A percentile compares a stretch with the other conserved stretches of the same genome.
Conservation (phyloP, 2,329 filamentous ascomycete genomes). For the Pseudonectria foliicola region DNA sequence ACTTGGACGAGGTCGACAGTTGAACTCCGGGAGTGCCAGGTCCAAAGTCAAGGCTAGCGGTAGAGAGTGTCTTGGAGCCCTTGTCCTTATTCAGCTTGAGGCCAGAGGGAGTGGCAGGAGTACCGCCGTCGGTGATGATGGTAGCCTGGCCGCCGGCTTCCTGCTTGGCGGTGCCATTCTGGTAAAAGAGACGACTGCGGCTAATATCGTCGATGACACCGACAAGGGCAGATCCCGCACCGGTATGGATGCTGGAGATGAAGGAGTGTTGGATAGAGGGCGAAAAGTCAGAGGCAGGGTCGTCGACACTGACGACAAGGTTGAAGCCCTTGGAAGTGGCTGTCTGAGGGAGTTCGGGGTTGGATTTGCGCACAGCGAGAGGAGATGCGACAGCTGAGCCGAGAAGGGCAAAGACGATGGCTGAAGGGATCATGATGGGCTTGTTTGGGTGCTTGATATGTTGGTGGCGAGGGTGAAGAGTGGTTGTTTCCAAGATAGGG, state of each 20-base stretch:
- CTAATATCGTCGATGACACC: slow-evolving; percentile 23
- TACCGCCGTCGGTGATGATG: slow-evolving; percentile 35
- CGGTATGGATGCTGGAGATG: slow-evolving; percentile 35
- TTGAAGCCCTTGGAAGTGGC: slow-evolving; percentile 29
- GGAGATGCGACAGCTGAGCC: slow-evolving; percentile 20
- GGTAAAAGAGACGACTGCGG: slow-evolving; percentile 36
- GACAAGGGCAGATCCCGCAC: slow-evolving; percentile 33
- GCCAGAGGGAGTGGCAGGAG: slow-evolving; percentile 31
- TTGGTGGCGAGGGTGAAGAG: background rate
- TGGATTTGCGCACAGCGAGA: slow-evolving; percentile 1
- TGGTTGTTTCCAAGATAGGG: background rate
- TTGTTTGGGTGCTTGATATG: background rate
- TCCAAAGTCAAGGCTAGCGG: slow-evolving; percentile 25
- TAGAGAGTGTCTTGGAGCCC: slow-evolving; percentile 25
- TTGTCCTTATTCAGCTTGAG: slow-evolving; percentile 24
- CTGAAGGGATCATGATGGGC: slow-evolving; percentile 15
- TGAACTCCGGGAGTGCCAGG: slow-evolving; percentile 29
- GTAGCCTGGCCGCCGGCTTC: slow-evolving; percentile 23
- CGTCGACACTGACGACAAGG: slow-evolving; percentile 38
- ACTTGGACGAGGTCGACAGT: slow-evolving; percentile 18
- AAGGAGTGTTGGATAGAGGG: slow-evolving; percentile 34
- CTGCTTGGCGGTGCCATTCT: slow-evolving; percentile 38
- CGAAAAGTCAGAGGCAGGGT: slow-evolving; percentile 31
- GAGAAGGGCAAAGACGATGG: slow-evolving; percentile 18
- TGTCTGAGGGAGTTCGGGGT: slow-evolving; percentile 9